phyloP scores from a whole-genome alignment of 2,329 filamentous ascomycete species.

The Sporothrix pseudoabietina region DNA sequence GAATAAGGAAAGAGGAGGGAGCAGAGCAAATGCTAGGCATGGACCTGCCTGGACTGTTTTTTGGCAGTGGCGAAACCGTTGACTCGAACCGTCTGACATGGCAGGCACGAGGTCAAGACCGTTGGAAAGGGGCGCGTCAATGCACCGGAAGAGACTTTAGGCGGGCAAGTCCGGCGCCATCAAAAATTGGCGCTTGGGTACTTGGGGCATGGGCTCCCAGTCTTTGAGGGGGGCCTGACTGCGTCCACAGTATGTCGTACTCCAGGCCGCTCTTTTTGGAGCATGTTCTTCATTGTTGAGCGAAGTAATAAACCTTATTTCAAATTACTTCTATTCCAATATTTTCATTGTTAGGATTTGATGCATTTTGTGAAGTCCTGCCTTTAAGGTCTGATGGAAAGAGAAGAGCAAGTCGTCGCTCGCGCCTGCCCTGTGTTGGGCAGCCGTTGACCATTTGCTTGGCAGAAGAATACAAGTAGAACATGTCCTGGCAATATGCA shows the following conservation, averaged over 20 bases:
- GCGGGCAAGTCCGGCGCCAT: constrained; percentile 7
- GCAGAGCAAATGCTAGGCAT: not conserved
- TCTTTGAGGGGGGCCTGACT: not conserved
- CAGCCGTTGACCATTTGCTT: not conserved
- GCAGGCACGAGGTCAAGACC: not conserved
- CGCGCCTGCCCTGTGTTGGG: not conserved
- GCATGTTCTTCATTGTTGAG: not conserved
- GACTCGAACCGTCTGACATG: not conserved
- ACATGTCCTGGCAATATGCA: not conserved
- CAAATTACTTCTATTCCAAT: no score
- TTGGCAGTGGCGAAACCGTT: not conserved
- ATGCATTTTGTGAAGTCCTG: no score
- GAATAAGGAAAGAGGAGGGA: not conserved
- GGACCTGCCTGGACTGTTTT: not conserved
- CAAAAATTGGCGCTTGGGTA: not conserved
- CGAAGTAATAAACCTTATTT: no score
- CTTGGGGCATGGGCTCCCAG: not conserved
- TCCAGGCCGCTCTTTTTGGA: not conserved
- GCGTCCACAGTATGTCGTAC: not conserved
- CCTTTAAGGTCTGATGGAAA: no score
- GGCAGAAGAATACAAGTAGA: not conserved
- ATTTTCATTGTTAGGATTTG: no score
- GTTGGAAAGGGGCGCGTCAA: not conserved
- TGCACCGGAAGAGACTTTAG: not conserved
- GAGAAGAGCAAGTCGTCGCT: not conserved